Evolutionary conservation across 345 rosid genomes (phyloP), one percentile per base, ranked within the genome.

Genomic region (Triadica sebifera): DNA sequence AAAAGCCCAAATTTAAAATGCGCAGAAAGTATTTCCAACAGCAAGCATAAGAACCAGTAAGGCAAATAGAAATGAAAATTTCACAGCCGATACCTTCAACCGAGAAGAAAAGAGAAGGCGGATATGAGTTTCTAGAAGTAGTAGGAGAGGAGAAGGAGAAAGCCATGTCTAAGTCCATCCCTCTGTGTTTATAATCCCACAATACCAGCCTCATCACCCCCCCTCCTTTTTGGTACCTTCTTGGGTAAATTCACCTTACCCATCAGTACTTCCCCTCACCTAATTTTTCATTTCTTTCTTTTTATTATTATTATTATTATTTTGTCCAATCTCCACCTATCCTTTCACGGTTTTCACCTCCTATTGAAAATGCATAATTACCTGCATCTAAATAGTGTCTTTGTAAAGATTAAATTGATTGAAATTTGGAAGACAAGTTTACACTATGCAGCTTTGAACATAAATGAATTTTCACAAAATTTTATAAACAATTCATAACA

Each of bases 161-260:
- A 3, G 22, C 49, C 60, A 37, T 75, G 78, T 61, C 49, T 1
- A 46, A 67, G 67, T 34, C 12, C 50, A 67, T 52, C 16, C 16
- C 11, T 38, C 29, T 19, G 15, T 59, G 78, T 75, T 68, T 75
- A 75, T 75, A 75, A 59, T 75, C 53, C 78, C 61, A 67, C n/a
- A 24, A 68, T 12, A 45, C 37, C 52, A 45, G 50, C 50, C 61
- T 57, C 66, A 65, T 51, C 45, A 53, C 61, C 62, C 13, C 22
- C n/a, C 70, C 69, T 24, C 37, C 20, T 57, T 13, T 66, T 66
- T 56, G 25, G 45, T 55, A 50, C 70, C 70, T 46, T 66, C 55
- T 43, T 39, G 12, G n/a, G 53, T 41, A 16, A 37, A 70, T 12
- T 25, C 15, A 38, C 43, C 38, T 1, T 39, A 34, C 10, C 22